Evolutionary conservation across 2,329 filamentous ascomycete species (phyloP).

Genomic region (Anthostomella pinea): DNA sequence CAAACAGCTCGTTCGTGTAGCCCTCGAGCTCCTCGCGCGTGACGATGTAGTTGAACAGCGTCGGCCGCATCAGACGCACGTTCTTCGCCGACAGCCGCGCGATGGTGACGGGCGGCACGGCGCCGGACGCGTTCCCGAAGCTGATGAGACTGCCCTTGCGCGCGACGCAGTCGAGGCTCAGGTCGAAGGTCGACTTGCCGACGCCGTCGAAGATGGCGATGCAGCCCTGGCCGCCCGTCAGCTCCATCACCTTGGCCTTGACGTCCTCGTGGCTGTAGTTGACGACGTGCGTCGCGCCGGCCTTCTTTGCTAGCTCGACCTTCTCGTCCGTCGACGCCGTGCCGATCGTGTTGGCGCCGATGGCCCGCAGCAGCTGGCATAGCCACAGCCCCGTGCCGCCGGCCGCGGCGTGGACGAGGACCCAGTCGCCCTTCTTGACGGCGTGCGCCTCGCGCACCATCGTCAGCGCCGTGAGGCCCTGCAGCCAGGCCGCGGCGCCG

Average conservation of each 20-base stretch:
- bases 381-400: slow-evolving; percentile 77
- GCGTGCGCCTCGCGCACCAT: slow-evolving; percentile 74
- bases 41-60: slow-evolving; percentile 66
- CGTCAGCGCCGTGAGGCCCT: slow-evolving; percentile 79
- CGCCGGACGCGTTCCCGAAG: slow-evolving; percentile 78
- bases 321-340: slow-evolving; percentile 75
- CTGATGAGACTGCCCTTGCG: slow-evolving; percentile 74
- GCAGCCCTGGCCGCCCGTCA: slow-evolving; percentile 70
- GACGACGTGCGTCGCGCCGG: slow-evolving; percentile 70
- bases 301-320: slow-evolving; percentile 62
- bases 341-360: slow-evolving; percentile 77
- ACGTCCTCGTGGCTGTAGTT: slow-evolving; percentile 63
- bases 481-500: slow-evolving; percentile 69
- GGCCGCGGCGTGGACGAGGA: slow-evolving; percentile 81
- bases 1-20: slow-evolving; percentile 71
- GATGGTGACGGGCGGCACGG: slow-evolving; percentile 65
- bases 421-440: slow-evolving; percentile 74
- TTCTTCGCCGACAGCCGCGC: slow-evolving; percentile 68
- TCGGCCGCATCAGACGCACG: slow-evolving; percentile 71
- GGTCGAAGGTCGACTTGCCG: slow-evolving; percentile 80
- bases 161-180: slow-evolving; percentile 69
- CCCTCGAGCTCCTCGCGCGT: slow-evolving; percentile 68
- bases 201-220: slow-evolving; percentile 83
- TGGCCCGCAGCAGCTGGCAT: slow-evolving; percentile 67
- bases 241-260: slow-evolving; percentile 58